Evolutionary conservation across 352 stramenopile species (phyloP), one percentile per base, ranked within the genome.

Genomic region (Pythium oligandrum): DNA sequence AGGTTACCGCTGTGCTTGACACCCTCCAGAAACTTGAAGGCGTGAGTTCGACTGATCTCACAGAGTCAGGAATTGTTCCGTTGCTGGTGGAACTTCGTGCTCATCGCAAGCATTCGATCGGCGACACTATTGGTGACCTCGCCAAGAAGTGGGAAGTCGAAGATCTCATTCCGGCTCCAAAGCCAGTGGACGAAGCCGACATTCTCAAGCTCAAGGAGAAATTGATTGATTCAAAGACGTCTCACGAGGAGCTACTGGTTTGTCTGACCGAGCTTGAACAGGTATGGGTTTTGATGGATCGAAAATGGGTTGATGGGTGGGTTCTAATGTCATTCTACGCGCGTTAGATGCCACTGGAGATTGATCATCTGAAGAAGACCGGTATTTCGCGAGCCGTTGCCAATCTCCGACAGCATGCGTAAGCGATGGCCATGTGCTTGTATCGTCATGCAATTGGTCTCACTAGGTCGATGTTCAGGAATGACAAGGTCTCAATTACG

Each of bases 401-500:
- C 11, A 73, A 76, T 6, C 66, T 93, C 43, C 78, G 83, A 7
- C 74, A 90, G 50, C 78, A 93, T 46, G 74, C 68, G 83, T 90
- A 86, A 56, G 75, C 60, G 43, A 17, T 10, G 8, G 8, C 4
- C 48, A 33, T 50, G n/a, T 10, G 8, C 40, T 44, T 32, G 32
- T 17, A 30, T 33, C n/a, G n/a, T 46, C 37, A 8, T 46, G 17
- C 6, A 52, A n/a, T 45, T 11, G 36, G 5, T 53, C 3, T 46
- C 44, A 40, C 17, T 43, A 12, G 11, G 44, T 47, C 10, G 2
- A 44, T 35, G 34, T 58, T 39, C 40, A 92, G 81, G 0, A 92
- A 92, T 46, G 80, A 90, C 57, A 87, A 86, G 59, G 83, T 93
- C 30, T 90, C 83, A 35, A 70, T 75, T 26, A 70, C 70, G 38